These are phyloP conservation scores for Fusarium poae DNA, from an alignment of 2,329 filamentous ascomycete species.

Conservation along the genomic window DNA sequence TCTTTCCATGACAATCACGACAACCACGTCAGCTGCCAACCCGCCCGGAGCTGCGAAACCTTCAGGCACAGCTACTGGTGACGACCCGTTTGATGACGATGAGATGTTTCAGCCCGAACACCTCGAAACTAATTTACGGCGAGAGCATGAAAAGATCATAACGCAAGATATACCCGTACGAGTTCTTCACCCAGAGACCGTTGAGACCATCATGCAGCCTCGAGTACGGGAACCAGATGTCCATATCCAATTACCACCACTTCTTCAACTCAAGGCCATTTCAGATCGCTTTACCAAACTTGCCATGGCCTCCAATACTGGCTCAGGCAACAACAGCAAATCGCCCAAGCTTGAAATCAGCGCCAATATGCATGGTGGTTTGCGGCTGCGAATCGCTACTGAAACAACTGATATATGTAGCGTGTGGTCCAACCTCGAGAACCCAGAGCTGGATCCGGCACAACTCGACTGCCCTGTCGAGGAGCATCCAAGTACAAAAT, in stretches of 20 bases:
- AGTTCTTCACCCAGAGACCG: slow-evolving; percentile 83
- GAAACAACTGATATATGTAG: slow-evolving; percentile 88
- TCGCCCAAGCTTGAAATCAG: slow-evolving; percentile 83
- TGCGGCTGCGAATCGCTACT: slow-evolving; percentile 83
- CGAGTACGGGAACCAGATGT: slow-evolving; percentile 92
- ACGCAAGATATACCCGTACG: slow-evolving; percentile 97
- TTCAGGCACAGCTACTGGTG: slow-evolving; percentile 45
- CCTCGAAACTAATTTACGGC: slow-evolving; percentile 68
- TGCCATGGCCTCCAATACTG: slow-evolving; percentile 64
- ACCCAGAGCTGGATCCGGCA: slow-evolving; percentile 86
- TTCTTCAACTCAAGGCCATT: slow-evolving; percentile 91
- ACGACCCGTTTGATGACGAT: slow-evolving; percentile 58
- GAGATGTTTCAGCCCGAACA: slow-evolving; percentile 64
- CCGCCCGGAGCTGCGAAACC: slow-evolving; percentile 51
- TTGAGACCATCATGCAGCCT: slow-evolving; percentile 95
- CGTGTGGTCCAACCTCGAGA: slow-evolving; percentile 86
- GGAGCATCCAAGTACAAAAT: slow-evolving; percentile 84
- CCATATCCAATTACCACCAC: slow-evolving; percentile 88
- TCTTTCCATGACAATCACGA: slow-evolving; percentile 89
- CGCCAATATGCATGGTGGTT: slow-evolving; percentile 93
- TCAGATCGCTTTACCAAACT: slow-evolving; percentile 96
- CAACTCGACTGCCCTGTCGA: slow-evolving; percentile 79
- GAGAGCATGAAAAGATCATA: slow-evolving; percentile 89
- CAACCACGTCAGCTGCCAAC: slow-evolving; percentile 69
- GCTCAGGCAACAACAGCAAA: slow-evolving; percentile 59